phyloP scores from a whole-genome alignment of 176 grass and related monocot species.

The Bolboschoenus planiculmis region DNA sequence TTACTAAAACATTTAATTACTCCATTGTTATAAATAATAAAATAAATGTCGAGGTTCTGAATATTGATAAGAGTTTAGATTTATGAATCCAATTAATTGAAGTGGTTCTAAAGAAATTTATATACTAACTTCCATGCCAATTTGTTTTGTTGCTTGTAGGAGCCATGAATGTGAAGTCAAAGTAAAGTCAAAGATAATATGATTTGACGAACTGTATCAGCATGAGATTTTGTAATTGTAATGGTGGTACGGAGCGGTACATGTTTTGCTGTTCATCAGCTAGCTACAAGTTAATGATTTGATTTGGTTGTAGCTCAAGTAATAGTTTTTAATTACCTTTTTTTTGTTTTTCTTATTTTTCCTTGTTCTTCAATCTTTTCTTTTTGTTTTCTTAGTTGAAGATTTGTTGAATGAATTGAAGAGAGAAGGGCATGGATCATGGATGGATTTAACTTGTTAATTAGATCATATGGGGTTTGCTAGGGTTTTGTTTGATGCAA shows the following conservation, averaged over 20 bases:
- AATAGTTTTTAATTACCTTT: slow-evolving; percentile 21
- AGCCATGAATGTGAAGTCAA: slow-evolving; percentile 22
- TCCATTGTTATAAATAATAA: not conserved
- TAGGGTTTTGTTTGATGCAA: slow-evolving; percentile 28
- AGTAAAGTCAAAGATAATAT: slow-evolving; percentile 11
- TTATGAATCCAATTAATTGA: not conserved
- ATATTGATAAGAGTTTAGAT: not conserved
- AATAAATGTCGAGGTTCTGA: not conserved
- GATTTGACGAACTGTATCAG: not conserved
- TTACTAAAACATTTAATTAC: not conserved
- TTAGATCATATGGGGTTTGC: slow-evolving; percentile 12
- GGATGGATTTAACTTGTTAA: slow-evolving; percentile 13
- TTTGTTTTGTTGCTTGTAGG: slow-evolving; percentile 6
- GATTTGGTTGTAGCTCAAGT: not conserved
- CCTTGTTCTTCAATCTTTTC: slow-evolving; percentile 17
- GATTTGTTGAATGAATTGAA: not conserved
- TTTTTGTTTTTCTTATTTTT: slow-evolving; percentile 16
- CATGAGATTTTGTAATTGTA: not conserved
- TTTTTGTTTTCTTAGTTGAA: not conserved
- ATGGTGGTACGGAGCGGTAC: slow-evolving; percentile 10
- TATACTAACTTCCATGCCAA: not conserved
- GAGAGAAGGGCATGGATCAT: slow-evolving; percentile 1
- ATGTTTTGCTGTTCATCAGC: slow-evolving; percentile 18
- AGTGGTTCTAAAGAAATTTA: not conserved
- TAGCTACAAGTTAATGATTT: slow-evolving; percentile 7